phyloP scores from a whole-genome alignment of 352 stramenopile species.

The Aphanomyces astaci region DNA sequence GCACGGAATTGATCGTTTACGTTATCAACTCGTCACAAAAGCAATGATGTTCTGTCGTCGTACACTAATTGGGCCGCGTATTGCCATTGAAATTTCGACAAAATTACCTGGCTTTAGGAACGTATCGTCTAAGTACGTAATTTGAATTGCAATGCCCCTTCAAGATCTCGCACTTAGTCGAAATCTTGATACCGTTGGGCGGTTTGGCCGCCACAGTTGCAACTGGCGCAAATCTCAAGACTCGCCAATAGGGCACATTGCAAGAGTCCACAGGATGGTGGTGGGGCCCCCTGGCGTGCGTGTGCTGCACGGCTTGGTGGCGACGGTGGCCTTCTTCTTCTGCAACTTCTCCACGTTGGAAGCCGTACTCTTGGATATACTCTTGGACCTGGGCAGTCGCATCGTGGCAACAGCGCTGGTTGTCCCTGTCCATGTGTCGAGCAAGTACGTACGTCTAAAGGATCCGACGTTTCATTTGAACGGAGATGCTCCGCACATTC shows the following conservation, averaged over 20 bases:
- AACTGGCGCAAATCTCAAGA: not conserved
- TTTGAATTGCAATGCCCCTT: not conserved
- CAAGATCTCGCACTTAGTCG: not conserved
- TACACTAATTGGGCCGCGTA: not conserved
- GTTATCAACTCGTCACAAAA: no score
- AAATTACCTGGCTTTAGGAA: not conserved
- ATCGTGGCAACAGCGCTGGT: not conserved
- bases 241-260: not conserved
- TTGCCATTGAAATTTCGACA: not conserved
- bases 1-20: no score
- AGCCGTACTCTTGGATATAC: not conserved
- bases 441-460: not conserved
- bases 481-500: not conserved
- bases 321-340: not conserved
- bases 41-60: no score
- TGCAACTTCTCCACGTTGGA: not conserved
- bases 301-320: not conserved
- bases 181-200: not conserved
- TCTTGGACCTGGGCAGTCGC: not conserved
- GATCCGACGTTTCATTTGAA: not conserved
- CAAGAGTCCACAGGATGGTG: not conserved
- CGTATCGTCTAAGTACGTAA: not conserved
- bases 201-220: not conserved
- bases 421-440: not conserved
- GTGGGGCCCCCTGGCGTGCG: not conserved